These are phyloP conservation scores for Cercospora berteroae DNA, from an alignment of 2,329 filamentous ascomycete genomes.

Conservation along the genomic window DNA sequence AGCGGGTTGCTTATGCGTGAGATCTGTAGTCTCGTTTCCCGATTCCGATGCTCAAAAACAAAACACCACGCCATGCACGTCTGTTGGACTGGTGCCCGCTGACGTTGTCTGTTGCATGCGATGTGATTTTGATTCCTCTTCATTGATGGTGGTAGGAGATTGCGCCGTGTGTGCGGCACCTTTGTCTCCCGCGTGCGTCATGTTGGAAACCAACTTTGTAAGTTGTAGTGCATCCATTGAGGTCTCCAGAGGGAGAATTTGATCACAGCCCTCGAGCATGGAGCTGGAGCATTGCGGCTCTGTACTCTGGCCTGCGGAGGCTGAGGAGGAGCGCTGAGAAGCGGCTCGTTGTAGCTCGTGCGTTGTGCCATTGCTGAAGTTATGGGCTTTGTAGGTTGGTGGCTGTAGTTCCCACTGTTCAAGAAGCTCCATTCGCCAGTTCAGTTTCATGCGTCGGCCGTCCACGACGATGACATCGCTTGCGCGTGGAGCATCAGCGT, in stretches of 20 bases:
- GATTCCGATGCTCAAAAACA: constrained; percentile 25
- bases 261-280: constrained; percentile 19
- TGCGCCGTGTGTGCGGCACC: not conserved
- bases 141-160: not conserved
- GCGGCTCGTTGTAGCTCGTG: constrained; percentile 15
- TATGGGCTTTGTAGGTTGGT: constrained; percentile 44
- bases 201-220: constrained; percentile 20
- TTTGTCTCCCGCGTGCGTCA: constrained; percentile 13
- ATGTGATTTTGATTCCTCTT: constrained; percentile 20
- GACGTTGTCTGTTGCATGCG: constrained; percentile 11
- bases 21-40: not conserved
- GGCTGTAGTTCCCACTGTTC: constrained; percentile 45
- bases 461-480: constrained; percentile 47
- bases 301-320: constrained; percentile 7
- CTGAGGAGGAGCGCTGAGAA: constrained; percentile 24
- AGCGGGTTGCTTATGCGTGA: not conserved
- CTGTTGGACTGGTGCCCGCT: not conserved
- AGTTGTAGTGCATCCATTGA: constrained; percentile 24
- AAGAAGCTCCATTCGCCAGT: constrained; percentile 44
- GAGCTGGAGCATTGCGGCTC: constrained; percentile 24
- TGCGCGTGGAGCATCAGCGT: constrained; percentile 45
- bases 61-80: constrained; percentile 29
- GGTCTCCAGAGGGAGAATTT: constrained; percentile 24
- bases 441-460: constrained; percentile 46
- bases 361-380: constrained; percentile 18